Conservation (phyloP, 257 asterid genomes). For the Mentha longifolia region DNA sequence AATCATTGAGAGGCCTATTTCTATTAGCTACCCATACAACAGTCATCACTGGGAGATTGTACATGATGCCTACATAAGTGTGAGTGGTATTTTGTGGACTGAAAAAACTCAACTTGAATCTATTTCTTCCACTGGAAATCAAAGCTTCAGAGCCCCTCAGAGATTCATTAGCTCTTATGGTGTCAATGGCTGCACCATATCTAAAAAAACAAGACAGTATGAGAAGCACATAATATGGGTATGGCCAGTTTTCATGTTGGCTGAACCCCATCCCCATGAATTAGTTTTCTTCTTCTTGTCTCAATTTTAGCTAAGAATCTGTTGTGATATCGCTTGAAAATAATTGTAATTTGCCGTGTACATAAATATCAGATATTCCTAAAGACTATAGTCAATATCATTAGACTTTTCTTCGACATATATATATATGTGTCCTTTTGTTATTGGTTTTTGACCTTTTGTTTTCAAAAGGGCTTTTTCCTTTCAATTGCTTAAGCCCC, state of each 20-base stretch:
- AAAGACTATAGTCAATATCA: neutral
- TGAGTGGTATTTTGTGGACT: neutral
- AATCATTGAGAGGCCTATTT: neutral
- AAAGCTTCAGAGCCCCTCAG: slow-evolving; percentile 43
- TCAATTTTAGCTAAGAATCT: too few relatives aligned
- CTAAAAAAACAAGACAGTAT: neutral
- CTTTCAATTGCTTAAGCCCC: too few relatives aligned
- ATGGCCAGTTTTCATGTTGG: neutral
- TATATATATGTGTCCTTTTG: neutral
- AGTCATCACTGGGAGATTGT: slow-evolving; percentile 17
- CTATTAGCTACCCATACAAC: neutral
- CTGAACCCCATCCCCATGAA: slow-evolving; percentile 1
- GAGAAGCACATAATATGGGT: neutral
- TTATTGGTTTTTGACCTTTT: too few relatives aligned
- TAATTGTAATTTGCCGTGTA: too few relatives aligned
- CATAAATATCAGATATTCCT: too few relatives aligned
- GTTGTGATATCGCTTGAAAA: too few relatives aligned
- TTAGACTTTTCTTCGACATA: neutral
- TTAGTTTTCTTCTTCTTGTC: neutral
- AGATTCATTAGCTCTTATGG: neutral
- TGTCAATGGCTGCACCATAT: neutral
- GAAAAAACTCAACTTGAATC: neutral
- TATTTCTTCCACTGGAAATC: slow-evolving; percentile 36
- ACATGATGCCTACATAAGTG: slow-evolving; percentile 57
- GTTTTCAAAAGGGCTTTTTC: too few relatives aligned